Evolutionary conservation across 306 rosid species (phyloP), one percentile per base, ranked within the genome.

Genomic region (Cicer yamashitae): DNA sequence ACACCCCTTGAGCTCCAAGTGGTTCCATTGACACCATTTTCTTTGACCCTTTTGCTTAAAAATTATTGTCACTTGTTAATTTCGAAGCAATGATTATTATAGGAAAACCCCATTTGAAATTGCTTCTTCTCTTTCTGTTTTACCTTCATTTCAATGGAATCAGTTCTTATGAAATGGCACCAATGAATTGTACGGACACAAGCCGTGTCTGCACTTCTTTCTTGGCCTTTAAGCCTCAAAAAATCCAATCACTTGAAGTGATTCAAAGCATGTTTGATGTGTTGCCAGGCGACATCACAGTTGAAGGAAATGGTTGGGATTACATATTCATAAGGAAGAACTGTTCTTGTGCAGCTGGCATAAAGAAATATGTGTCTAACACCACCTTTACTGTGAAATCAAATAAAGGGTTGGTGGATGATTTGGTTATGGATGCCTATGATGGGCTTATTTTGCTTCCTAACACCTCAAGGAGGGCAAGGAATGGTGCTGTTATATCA

Each of bases 201-300:
- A 25, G 78, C 58, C 86, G 99, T 2, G 63, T 94, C 1, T 94
- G 99, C 78, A 89, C 97, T 22, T 92, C 99, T 2, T 94, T 94
- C 84, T 14, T 94, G 76, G 98, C 96, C 54, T 94, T 82, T 62
- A 89, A 88, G 84, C 93, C 96, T 17, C 76, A 73, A 18, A 71
- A 71, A 12, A 85, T 86, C 73, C 91, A 92, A 78, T 81, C 96
- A 4, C 79, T 90, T 3, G 74, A 85, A 10, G 78, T 89, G 82
- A 74, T 94, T 66, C 84, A 86, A 64, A 90, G 96, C 85, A 92
- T 94, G 97, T 94, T 94, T 81, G 99, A 94, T 83, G 93, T 92
- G 14, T 74, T 92, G 47, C 93, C 90, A 1, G 64, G 67, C 44
- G 99, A 96, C 75, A 82, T 96, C 50, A 89, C 97, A 14, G 87